Evolutionary conservation across 495 filamentous ascomycete species (phyloP).

Genomic region (Daldinia grandis): DNA sequence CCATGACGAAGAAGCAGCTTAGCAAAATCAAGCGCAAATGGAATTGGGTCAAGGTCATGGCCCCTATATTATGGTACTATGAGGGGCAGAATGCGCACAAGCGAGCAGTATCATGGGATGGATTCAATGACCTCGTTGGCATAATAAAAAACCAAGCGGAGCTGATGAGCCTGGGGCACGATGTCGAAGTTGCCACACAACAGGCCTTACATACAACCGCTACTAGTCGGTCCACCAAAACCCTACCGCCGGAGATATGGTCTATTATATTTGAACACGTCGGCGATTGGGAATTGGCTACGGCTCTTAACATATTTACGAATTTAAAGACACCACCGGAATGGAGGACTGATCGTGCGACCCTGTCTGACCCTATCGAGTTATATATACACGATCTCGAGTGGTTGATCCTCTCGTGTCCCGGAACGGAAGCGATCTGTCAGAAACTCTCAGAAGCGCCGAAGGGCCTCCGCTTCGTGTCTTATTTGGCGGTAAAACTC

Average conservation of each 20-base stretch:
- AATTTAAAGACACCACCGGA: constrained; percentile 74
- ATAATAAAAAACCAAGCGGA: constrained; percentile 74
- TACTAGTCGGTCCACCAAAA: constrained; percentile 39
- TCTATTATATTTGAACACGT: constrained; percentile 83
- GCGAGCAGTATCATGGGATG: constrained; percentile 69
- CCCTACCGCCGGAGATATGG: constrained; percentile 86
- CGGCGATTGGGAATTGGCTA: constrained; percentile 88
- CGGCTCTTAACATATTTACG: constrained; percentile 79
- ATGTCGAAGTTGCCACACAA: constrained; percentile 61
- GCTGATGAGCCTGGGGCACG: constrained; percentile 66
- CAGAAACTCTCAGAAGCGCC: constrained; percentile 70
- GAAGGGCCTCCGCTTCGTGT: constrained; percentile 74
- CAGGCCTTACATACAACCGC: constrained; percentile 46
- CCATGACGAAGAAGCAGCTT: constrained; percentile 82
- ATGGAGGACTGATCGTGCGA: constrained; percentile 64
- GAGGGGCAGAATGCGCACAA: constrained; percentile 58
- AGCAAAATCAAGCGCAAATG: constrained; percentile 80
- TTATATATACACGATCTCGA: constrained; percentile 71
- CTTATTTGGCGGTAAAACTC: constrained; percentile 81
- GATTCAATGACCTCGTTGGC: constrained; percentile 68
- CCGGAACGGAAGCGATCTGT: constrained; percentile 71
- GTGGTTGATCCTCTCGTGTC: constrained; percentile 76
- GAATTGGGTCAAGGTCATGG: constrained; percentile 78
- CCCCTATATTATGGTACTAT: constrained; percentile 78
- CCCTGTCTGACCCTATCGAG: constrained; percentile 57